These are phyloP conservation scores for Xerophyta viscosa DNA, from an alignment of 106 monocot genomes.

Conservation along the genomic window DNA sequence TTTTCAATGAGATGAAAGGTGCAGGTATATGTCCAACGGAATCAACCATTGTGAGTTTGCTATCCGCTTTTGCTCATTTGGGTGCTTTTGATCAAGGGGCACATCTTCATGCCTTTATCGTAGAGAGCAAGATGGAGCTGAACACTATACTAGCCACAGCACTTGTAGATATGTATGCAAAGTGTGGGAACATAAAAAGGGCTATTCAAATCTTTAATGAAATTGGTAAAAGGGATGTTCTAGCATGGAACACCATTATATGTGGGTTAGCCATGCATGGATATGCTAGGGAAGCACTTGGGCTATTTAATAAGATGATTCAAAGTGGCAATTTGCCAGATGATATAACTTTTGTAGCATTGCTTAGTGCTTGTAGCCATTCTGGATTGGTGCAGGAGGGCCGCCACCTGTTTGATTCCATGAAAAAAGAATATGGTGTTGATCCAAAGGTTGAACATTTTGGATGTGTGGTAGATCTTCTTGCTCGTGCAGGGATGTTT, in stretches of 20 bases:
- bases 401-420: slow-evolving; percentile 18
- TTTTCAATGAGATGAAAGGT: slow-evolving; percentile 36
- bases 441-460: slow-evolving; percentile 50
- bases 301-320: slow-evolving; percentile 24
- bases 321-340: slow-evolving; percentile 22
- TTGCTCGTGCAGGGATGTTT: slow-evolving; percentile 38
- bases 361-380: slow-evolving; percentile 45
- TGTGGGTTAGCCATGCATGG: slow-evolving; percentile 39
- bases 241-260: slow-evolving; percentile 53
- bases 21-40: slow-evolving; percentile 22
- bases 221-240: slow-evolving; percentile 23
- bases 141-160: slow-evolving; percentile 37
- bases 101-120: slow-evolving; percentile 19
- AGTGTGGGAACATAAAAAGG: slow-evolving; percentile 32
- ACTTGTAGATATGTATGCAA: slow-evolving; percentile 57
- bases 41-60: slow-evolving; percentile 35
- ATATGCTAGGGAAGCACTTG: slow-evolving; percentile 21
- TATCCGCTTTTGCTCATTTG: slow-evolving; percentile 31
- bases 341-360: slow-evolving; percentile 35
- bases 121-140: slow-evolving; percentile 11
- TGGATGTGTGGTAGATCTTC: slow-evolving; percentile 52
- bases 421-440: slow-evolving; percentile 25
- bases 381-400: slow-evolving; percentile 40
- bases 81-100: slow-evolving; percentile 37
- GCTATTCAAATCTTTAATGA: slow-evolving; percentile 26